These are phyloP conservation scores for Podospora conica DNA, from an alignment of 495 filamentous ascomycete genomes.

Conservation along the genomic window DNA sequence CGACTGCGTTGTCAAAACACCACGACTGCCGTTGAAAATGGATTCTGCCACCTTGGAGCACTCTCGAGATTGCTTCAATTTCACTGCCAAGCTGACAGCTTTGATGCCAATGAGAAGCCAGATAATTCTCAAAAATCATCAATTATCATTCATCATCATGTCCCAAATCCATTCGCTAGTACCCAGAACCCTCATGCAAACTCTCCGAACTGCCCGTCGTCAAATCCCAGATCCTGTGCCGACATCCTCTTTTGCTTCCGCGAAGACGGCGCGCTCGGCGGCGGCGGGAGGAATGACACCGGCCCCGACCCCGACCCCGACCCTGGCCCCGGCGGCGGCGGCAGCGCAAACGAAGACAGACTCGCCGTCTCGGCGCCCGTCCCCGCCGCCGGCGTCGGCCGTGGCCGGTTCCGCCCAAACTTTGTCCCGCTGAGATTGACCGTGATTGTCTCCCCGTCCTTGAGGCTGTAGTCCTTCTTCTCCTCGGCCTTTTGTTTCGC, in stretches of 20 bases:
- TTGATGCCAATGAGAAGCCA: background rate
- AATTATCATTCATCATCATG: background rate
- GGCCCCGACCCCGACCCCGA: constrained; percentile 6
- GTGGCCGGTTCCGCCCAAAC: constrained; percentile 32
- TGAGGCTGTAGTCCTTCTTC: constrained; percentile 69
- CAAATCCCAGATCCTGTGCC: constrained; percentile 53
- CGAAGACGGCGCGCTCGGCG: constrained; percentile 52
- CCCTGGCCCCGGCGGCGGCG: constrained; percentile 40
- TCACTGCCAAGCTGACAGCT: too few species aligned
- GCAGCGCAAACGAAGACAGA: constrained; percentile 45
- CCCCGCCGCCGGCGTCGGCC: constrained; percentile 15
- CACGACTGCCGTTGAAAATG: too few species aligned
- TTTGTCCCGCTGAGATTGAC: constrained; percentile 59
- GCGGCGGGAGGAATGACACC: constrained; percentile 51
- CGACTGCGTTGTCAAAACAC: too few species aligned
- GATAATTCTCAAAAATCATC: too few species aligned
- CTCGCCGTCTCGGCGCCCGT: constrained; percentile 13
- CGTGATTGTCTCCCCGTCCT: constrained; percentile 79
- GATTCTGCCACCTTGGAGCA: too few species aligned
- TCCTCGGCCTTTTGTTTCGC: constrained; percentile 32
- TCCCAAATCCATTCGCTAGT: background rate
- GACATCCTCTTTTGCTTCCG: constrained; percentile 47
- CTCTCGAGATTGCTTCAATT: too few species aligned
- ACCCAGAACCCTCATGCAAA: constrained; percentile 36
- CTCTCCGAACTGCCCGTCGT: constrained; percentile 62